phyloP scores from a whole-genome alignment of 2,329 filamentous ascomycete species.

The Didymellaceae sp. region DNA sequence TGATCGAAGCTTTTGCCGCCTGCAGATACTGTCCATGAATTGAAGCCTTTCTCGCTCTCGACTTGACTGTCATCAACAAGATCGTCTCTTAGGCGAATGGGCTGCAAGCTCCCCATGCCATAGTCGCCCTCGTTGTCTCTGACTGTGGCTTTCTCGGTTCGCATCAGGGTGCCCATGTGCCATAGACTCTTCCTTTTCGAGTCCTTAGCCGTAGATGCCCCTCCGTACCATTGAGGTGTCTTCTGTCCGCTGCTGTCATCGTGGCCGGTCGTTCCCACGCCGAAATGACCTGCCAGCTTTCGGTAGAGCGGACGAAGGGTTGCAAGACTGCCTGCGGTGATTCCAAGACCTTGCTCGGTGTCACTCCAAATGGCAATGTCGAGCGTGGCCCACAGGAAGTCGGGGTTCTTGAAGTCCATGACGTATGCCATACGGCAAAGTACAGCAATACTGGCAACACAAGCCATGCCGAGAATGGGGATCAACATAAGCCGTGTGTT shows the following conservation, averaged over 20 bases:
- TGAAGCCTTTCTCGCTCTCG: slow-evolving; percentile 35
- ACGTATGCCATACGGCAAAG: slow-evolving; percentile 45
- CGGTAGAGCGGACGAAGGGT: slow-evolving; percentile 48
- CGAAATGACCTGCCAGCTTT: slow-evolving; percentile 27
- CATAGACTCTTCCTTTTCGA: slow-evolving; percentile 29
- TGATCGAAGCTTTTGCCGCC: slow-evolving; percentile 39
- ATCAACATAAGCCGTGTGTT: slow-evolving; percentile 57
- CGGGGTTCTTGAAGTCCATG: slow-evolving; percentile 42
- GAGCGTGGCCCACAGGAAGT: slow-evolving; percentile 47
- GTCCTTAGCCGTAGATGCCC: slow-evolving; percentile 15
- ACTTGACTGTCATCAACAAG: slow-evolving; percentile 23
- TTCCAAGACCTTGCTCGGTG: slow-evolving; percentile 47
- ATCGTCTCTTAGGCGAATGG: slow-evolving; percentile 39
- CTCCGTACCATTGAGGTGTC: slow-evolving; percentile 28
- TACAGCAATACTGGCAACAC: slow-evolving; percentile 52
- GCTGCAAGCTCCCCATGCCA: slow-evolving; percentile 30
- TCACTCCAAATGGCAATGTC: slow-evolving; percentile 49
- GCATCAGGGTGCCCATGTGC: slow-evolving; percentile 34
- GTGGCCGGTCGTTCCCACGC: slow-evolving; percentile 25
- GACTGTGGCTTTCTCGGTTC: slow-evolving; percentile 27
- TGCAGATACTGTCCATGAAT: slow-evolving; percentile 38
- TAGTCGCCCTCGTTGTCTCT: slow-evolving; percentile 31
- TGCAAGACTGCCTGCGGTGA: slow-evolving; percentile 46
- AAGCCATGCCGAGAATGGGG: slow-evolving; percentile 58
- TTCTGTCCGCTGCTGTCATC: slow-evolving; percentile 22